Percentiles rank a stretch among this genome's conserved stretches.
phyloP scores from a whole-genome alignment of 2,329 filamentous ascomycete genomes.

The Septoria petroselini region DNA sequence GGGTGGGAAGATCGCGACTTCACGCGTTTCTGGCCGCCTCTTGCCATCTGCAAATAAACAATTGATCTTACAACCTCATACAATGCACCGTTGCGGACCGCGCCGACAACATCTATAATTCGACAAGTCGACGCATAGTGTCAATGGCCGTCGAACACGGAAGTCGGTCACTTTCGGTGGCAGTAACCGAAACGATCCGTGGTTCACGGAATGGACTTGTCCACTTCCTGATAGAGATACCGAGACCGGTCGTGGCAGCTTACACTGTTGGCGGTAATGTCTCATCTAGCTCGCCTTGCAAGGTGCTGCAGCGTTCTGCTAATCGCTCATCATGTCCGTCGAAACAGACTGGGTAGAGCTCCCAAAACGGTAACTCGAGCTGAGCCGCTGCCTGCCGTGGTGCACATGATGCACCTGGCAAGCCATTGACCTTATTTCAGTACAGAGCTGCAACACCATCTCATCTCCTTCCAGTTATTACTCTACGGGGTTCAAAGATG shows the following conservation, averaged over 20 bases:
- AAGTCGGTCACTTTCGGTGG: not conserved
- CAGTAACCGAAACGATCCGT: not conserved
- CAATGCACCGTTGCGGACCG: no score
- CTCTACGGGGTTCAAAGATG: not conserved
- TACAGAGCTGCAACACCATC: not conserved
- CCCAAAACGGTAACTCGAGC: constrained; percentile 10
- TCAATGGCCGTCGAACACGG: no score
- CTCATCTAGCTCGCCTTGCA: not conserved
- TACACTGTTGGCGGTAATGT: not conserved
- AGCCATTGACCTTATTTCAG: not conserved
- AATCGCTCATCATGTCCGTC: constrained; percentile 5
- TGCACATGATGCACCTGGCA: constrained; percentile 2
- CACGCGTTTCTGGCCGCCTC: no score
- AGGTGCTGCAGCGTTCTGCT: constrained; percentile 4
- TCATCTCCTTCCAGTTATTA: not conserved
- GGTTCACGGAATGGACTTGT: not conserved
- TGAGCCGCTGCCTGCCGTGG: constrained; percentile 10
- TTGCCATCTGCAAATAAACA: no score
- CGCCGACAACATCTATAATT: no score
- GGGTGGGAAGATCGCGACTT: no score
- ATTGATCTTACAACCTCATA: no score
- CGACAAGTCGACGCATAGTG: no score
- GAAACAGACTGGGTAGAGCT: not conserved
- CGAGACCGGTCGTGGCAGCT: not conserved
- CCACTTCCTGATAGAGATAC: not conserved